These are phyloP conservation scores for Colletotrichum camelliae DNA, from an alignment of 2,329 filamentous ascomycete species.

Conservation along the genomic window DNA sequence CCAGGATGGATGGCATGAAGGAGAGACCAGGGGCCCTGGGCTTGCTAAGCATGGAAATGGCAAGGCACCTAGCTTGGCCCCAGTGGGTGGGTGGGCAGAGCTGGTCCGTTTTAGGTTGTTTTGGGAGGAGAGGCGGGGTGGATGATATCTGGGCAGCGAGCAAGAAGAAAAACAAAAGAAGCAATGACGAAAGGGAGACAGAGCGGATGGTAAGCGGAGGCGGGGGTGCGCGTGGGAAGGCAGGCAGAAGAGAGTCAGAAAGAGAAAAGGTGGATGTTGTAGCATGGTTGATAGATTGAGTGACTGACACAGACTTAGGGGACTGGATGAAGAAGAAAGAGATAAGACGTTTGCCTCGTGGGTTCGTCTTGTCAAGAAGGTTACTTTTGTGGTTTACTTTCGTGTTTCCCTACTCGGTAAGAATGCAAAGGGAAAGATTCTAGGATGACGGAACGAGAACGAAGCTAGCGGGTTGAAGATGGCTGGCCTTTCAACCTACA, in stretches of 20 bases:
- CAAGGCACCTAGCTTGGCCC: background rate
- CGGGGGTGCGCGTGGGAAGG: background rate
- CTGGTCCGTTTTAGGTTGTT: slow-evolving; percentile 1
- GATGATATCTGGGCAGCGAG: background rate
- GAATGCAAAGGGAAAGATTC: background rate
- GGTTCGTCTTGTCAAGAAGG: background rate
- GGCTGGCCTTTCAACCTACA: background rate
- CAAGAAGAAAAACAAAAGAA: slow-evolving; percentile 12
- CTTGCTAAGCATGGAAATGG: background rate
- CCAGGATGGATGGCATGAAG: background rate
- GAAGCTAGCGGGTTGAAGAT: background rate
- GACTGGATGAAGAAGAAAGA: background rate
- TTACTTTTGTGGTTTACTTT: background rate
- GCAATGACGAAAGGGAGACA: background rate
- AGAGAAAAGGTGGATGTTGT: background rate
- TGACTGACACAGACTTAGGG: background rate
- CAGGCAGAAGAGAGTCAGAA: background rate
- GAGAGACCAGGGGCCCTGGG: background rate
- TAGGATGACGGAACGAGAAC: background rate
- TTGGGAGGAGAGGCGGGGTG: background rate
- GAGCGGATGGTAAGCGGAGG: background rate
- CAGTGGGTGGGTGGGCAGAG: background rate
- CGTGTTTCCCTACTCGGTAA: no score
- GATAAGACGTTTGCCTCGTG: background rate
- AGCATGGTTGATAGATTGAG: background rate